phyloP scores from a whole-genome alignment of 2,329 filamentous ascomycete genomes.

The Colletotrichum abscissum region DNA sequence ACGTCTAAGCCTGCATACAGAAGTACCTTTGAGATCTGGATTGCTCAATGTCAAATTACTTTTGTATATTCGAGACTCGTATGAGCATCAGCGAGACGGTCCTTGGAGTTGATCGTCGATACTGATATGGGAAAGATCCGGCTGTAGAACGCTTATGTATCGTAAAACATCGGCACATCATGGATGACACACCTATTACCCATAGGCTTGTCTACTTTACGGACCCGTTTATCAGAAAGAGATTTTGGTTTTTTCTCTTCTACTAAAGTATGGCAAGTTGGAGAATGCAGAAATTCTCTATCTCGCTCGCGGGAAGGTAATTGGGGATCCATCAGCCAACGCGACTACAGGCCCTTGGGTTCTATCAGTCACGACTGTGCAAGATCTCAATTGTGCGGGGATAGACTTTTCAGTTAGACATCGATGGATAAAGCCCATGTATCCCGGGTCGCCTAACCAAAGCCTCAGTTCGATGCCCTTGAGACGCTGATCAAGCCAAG shows the following conservation, averaged over 20 bases:
- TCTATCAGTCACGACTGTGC: too few species aligned
- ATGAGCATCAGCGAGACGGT: too few species aligned
- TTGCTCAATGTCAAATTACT: too few species aligned
- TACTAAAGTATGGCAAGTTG: not conserved
- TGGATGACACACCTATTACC: not conserved
- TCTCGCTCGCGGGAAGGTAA: not conserved
- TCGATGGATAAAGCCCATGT: not conserved
- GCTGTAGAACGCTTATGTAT: not conserved
- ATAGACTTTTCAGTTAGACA: not conserved
- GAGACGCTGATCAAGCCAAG: not conserved
- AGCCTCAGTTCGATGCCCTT: not conserved
- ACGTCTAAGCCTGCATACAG: too few species aligned
- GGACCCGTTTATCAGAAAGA: not conserved
- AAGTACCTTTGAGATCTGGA: too few species aligned
- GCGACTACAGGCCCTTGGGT: not conserved
- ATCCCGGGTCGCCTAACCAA: not conserved
- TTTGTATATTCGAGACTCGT: too few species aligned
- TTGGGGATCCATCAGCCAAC: not conserved
- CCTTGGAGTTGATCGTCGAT: not conserved
- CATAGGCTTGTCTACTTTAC: not conserved
- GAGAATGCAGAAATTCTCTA: not conserved
- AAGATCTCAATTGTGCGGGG: not conserved
- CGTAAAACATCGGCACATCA: not conserved
- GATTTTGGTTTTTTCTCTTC: too few species aligned
- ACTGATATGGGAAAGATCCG: not conserved